Evolutionary conservation across 208 protist species (phyloP), one percentile per base, ranked within the genome.

Genomic region (Leishmania major): DNA sequence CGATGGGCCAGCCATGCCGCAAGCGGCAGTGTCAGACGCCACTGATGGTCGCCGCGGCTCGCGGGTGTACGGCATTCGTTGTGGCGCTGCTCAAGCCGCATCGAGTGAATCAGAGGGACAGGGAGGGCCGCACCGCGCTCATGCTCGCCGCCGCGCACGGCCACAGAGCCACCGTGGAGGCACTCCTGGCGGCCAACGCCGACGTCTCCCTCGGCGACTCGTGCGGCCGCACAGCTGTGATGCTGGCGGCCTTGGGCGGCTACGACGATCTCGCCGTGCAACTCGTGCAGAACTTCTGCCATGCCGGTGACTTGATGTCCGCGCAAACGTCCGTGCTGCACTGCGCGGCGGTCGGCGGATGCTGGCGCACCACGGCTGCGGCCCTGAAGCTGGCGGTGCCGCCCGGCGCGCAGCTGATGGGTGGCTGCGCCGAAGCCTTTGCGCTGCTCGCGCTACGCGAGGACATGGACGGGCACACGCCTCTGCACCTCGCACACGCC

Each of bases 281-380:
- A 19, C 70, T 97, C 49, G 89, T 86, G 53, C 87, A 92, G 70
- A 78, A 93, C 87, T 96, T 94, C 72, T 86, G 79, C 77, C 84
- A 80, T 53, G 67, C 84, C 3, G 75, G 78, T 17, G 85, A 92
- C 55, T 75, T 95, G 40, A 87, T 88, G 31, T 85, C 84, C 3
- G 59, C 82, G n/a, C 83, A 87, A 64, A 95, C 90, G 31, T 91
- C 94, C 31, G 73, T 95, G 40, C 79, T 97, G 85, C 94, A 97
- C 84, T 93, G 89, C 76, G 90, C 90, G 40, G 94, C 94, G 71
- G 60, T 92, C 22, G 94, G 94, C 31, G 85, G 89, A 5, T 91
- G 87, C 80, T 87, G 78, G 73, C 87, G 86, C 51, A 88, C 90
- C 28, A 83, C 85, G 15, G 86, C 86, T 37, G 80, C 70, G 0